These are phyloP conservation scores for Sporisorium exsertum DNA, from an alignment of 1,284 basidiomycete species.

Conservation along the genomic window DNA sequence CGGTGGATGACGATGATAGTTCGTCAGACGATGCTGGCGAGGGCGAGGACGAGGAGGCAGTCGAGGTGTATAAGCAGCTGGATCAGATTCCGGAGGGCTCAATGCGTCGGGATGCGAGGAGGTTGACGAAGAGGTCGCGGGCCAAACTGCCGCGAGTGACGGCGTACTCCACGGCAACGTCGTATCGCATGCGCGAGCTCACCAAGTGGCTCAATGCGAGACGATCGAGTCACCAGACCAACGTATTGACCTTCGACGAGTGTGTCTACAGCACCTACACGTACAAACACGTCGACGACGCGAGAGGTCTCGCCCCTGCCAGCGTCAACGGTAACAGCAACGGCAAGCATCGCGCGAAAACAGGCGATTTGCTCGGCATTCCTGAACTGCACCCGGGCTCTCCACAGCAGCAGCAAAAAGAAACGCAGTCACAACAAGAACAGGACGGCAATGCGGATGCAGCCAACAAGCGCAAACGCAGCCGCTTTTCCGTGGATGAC, in stretches of 20 bases:
- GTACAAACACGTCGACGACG: conserved; percentile 64
- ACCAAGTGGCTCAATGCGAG: conserved; percentile 88
- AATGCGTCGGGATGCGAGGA: conserved; percentile 87
- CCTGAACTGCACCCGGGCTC: conserved; percentile 52
- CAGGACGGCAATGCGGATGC: conserved; percentile 21
- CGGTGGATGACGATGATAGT: conserved; percentile 44
- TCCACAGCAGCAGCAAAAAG: conserved; percentile 6
- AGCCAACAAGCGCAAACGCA: conserved; percentile 31
- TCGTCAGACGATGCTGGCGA: conserved; percentile 48
- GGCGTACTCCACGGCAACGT: conserved; percentile 93
- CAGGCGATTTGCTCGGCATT: conserved; percentile 65
- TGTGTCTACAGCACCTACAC: conserved; percentile 69
- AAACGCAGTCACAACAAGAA: conserved; percentile 23
- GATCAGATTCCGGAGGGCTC: conserved; percentile 86
- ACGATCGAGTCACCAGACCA: conserved; percentile 81
- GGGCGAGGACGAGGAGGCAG: conserved; percentile 57
- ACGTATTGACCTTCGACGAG: conserved; percentile 67
- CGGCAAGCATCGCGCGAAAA: conserved; percentile 36
- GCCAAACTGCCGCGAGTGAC: conserved; percentile 93
- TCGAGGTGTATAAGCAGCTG: conserved; percentile 58
- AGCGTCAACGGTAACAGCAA: conserved; percentile 18
- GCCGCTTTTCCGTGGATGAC: conserved; percentile 53
- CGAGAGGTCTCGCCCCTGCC: conserved; percentile 40
- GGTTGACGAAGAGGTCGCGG: conserved; percentile 91
- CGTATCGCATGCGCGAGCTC: conserved; percentile 86